Evolutionary conservation across 352 stramenopile species (phyloP), one percentile per base, ranked within the genome.

Genomic region (Globisporangium megalacanthum): DNA sequence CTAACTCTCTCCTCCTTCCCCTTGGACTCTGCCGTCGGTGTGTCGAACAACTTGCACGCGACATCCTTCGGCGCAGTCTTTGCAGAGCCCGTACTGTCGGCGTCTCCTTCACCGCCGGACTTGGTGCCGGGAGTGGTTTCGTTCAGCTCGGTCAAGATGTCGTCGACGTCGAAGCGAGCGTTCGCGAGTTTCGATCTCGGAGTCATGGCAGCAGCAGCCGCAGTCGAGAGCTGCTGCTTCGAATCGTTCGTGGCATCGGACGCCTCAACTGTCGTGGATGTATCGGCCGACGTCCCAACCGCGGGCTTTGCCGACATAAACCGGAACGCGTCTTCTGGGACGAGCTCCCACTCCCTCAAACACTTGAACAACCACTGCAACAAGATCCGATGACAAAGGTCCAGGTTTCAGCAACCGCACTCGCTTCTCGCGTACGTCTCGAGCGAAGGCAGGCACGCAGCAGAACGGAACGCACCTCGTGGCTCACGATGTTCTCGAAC

Each of bases 321-420:
- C 8, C 62, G 71, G 47, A 81, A 90, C 7, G 51, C 52, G 54
- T 70, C 67, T 68, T 92, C 83, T 0, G 71, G 37, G 0, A 91
- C 62, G 55, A 90, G 67, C 44, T 73, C 68, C 86, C 86, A 95
- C 55, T 79, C 62, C 0, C 67, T 61, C 37, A 94, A 52, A 48
- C 82, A 95, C 31, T 76, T 65, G 22, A 94, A 77, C 14, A 95
- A 64, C 86, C 86, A 95, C 82, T 94, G 42, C 11, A 29, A 31
- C 25, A 13, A 20, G 59, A 17, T 29, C 52, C 54, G 41, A 19
- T 65, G 63, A 14, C 17, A 22, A 53, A 56, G 8, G 22, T 49
- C 37, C 35, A 8, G 59, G 14, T 37, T 57, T 14, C 19, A 50
- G 5, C 17, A n/a, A 36, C 49, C 17, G 68, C 4, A 53, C 8